phyloP scores from a whole-genome alignment of 2,329 filamentous ascomycete genomes.

The Ploettnerulaceae sp. region DNA sequence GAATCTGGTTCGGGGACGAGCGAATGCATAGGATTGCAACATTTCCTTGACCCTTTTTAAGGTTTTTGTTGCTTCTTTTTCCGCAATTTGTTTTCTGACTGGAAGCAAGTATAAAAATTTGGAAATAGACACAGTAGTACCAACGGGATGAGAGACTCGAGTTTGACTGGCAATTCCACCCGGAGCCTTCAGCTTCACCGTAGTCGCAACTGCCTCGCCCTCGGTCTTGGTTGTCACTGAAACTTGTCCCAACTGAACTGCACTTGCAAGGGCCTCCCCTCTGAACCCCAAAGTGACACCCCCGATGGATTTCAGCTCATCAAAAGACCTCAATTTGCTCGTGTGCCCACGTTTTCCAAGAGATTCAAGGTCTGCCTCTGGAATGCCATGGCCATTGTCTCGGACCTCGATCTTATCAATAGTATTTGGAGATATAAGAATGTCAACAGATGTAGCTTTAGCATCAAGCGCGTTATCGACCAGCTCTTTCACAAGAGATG shows the following conservation, averaged over 20 bases:
- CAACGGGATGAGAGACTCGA: conserved; percentile 50
- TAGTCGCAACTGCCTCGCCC: conserved; percentile 53
- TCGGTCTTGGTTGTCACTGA: conserved; percentile 59
- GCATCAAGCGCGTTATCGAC: conserved; percentile 75
- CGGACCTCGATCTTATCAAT: conserved; percentile 65
- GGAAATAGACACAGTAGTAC: conserved; percentile 60
- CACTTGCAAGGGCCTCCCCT: conserved; percentile 66
- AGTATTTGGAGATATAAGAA: conserved; percentile 60
- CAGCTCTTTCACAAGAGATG: conserved; percentile 67
- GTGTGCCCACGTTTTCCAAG: conserved; percentile 66
- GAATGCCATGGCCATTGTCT: conserved; percentile 71
- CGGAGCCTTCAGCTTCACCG: conserved; percentile 40
- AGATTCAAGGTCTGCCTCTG: conserved; percentile 52
- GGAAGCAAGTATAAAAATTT: conserved; percentile 57
- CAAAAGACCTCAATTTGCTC: conserved; percentile 64
- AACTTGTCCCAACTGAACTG: conserved; percentile 55
- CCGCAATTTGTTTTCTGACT: conserved; percentile 54
- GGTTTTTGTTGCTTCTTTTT: conserved; percentile 54
- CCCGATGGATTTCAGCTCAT: conserved; percentile 54
- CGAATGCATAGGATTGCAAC: conserved; percentile 60
- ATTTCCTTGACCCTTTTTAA: conserved; percentile 54
- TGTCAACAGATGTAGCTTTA: conserved; percentile 58
- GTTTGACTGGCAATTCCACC: conserved; percentile 38
- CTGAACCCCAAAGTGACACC: conserved; percentile 67
- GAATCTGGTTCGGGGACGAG: conserved; percentile 58